Evolutionary conservation across 306 rosid species (phyloP).

Genomic region (Corylus americana): DNA sequence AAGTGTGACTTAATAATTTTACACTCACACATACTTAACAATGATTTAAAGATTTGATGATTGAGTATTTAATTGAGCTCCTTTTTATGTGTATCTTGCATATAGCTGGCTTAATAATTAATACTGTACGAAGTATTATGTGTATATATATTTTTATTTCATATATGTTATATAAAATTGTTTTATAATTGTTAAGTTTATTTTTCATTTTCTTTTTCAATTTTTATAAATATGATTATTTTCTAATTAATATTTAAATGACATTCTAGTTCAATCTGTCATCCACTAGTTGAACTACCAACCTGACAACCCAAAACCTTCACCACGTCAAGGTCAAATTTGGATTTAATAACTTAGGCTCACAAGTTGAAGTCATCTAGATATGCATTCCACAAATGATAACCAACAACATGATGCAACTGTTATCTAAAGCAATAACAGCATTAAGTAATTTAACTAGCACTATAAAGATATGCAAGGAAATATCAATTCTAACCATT

Average conservation of each 20-base stretch:
- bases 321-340: neutral
- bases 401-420: neutral
- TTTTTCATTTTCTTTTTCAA: neutral
- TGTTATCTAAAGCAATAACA: neutral
- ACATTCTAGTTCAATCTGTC: neutral
- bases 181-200: neutral
- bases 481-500: slow-evolving; percentile 5
- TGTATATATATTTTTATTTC: neutral
- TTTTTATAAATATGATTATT: neutral
- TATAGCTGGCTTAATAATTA: neutral
- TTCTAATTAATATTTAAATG: neutral
- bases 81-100: neutral
- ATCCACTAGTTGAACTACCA: too few relatives aligned
- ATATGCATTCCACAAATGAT: neutral
- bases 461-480: neutral
- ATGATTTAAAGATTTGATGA: neutral
- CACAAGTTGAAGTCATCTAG: neutral
- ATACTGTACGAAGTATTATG: neutral
- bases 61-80: neutral
- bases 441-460: neutral
- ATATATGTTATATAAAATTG: neutral
- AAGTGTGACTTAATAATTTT: too few relatives aligned
- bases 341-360: neutral
- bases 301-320: neutral
- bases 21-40: too few relatives aligned